Percentiles rank a stretch among this genome's conserved stretches.
Evolutionary conservation across 192 early-diverging fungal species (phyloP).

Genomic region (Umbelopsis sp.): DNA sequence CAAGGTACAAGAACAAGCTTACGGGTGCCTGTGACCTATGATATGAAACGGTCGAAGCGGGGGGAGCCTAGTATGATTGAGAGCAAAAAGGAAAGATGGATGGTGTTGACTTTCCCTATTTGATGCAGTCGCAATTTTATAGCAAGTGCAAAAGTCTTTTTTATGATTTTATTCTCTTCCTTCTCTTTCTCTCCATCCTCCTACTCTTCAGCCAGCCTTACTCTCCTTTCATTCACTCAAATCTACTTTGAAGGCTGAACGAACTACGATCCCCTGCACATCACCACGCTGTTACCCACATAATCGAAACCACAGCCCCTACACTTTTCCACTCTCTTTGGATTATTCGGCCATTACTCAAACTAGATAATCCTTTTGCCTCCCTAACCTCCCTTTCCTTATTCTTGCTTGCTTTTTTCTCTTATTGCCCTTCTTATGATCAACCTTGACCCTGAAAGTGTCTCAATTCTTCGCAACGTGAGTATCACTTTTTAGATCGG

Average conservation of each 20-base stretch:
- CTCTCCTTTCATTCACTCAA: conserved; percentile 23
- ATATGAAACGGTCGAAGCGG: too few species aligned
- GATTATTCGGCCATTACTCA: neutral
- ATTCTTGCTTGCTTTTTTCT: conserved; percentile 11
- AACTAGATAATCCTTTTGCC: conserved; percentile 4
- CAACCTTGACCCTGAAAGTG: conserved; percentile 22
- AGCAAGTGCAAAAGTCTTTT: neutral
- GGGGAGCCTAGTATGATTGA: too few species aligned
- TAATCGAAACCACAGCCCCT: neutral
- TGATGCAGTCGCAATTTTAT: neutral
- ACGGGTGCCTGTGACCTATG: too few species aligned
- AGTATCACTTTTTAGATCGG: conserved; percentile 18
- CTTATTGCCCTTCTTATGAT: conserved; percentile 11
- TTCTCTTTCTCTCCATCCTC: conserved; percentile 4
- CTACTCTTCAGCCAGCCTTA: neutral
- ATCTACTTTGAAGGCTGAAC: conserved; percentile 22
- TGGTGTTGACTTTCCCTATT: neutral
- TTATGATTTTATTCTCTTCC: neutral
- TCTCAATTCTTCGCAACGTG: conserved; percentile 17
- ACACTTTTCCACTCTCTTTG: neutral
- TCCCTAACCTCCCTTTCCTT: conserved; percentile 5
- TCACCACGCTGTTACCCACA: neutral
- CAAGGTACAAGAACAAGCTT: too few species aligned
- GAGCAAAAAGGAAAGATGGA: neutral
- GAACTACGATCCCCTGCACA: conserved; percentile 4